These are phyloP conservation scores for Acanthamoeba quina DNA, from an alignment of 208 protist species.

Conservation along the genomic window DNA sequence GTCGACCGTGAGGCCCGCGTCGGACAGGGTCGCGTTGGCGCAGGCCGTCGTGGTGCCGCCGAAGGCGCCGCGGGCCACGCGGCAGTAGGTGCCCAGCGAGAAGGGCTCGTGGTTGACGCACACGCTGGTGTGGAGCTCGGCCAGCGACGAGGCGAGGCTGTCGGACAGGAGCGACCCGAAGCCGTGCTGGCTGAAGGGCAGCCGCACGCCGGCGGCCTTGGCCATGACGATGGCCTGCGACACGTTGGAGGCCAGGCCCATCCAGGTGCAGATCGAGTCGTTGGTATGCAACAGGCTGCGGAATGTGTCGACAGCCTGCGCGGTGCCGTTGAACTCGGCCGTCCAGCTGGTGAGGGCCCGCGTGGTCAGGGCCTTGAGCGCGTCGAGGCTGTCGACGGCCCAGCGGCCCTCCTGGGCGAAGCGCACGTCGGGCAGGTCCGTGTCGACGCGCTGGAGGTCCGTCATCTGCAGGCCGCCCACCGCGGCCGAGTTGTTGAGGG, in stretches of 20 bases:
- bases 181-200: slow-evolving; percentile 22
- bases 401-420: not conserved
- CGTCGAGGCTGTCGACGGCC: not conserved
- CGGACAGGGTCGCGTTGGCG: not conserved
- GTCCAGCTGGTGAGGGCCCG: not conserved
- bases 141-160: not conserved
- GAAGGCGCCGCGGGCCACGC: not conserved
- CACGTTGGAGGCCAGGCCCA: slow-evolving; percentile 11
- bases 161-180: slow-evolving; percentile 35
- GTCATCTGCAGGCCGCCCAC: not conserved
- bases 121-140: not conserved
- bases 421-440: not conserved
- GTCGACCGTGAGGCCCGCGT: not conserved
- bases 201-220: not conserved
- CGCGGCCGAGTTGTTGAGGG: not conserved
- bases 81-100: slow-evolving; percentile 21
- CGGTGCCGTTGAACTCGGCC: slow-evolving; percentile 6
- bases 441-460: not conserved
- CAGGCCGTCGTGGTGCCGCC: slow-evolving; percentile 26
- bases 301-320: not conserved
- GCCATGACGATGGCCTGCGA: not conserved
- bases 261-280: slow-evolving; percentile 32
- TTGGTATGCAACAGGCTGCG: slow-evolving; percentile 24
- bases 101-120: slow-evolving; percentile 24
- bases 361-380: slow-evolving; percentile 6